Evolutionary conservation across 2,329 filamentous ascomycete species (phyloP), one percentile per base, ranked within the genome.

Genomic region (Paramyrothecium roridum): DNA sequence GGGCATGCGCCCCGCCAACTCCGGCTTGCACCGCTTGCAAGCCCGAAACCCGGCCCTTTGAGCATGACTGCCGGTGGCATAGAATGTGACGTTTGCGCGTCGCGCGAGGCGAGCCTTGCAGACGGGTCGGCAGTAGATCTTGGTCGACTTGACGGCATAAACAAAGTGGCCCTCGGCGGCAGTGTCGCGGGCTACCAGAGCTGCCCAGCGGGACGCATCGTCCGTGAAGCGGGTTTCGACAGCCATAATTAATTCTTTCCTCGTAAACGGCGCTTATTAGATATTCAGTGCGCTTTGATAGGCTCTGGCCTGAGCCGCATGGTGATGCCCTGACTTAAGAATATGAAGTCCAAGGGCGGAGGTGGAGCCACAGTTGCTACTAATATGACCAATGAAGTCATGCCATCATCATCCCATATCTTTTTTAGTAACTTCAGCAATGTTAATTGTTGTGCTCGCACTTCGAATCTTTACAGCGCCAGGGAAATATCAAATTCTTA

Each of bases 61-160:
- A 2, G 85, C 85, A 30, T 78, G 72, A 1, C 64, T 57, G 0
- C 73, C 63, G 0, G 70, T 75, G 17, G 75, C 65, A 67, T 77
- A 84, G 68, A 86, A 88, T 2, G 69, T 66, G 3, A 87, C 77
- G 51, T 88, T 88, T 51, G 82, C 79, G 48, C 84, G 78, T 2
- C 84, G 78, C 2, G 85, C 83, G 13, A 87, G 77, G 0, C 85
- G 78, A 2, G 82, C 82, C 17, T 80, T 79, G 65, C 85, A 88
- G 20, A 77, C 82, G 1, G 84, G 83, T 2, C 84, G 78, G 65
- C 85, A 87, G 69, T 84, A 87, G 56, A 79, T 74, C 57, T 71
- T 69, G n/a, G 76, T 78, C 0, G 76, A 75, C 52, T 67, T 66
- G 4, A 78, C 76, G 51, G 60, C 75, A 62, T 78, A 79, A 49